phyloP scores from a whole-genome alignment of 352 stramenopile species.

The Aphanomyces cochlioides region DNA sequence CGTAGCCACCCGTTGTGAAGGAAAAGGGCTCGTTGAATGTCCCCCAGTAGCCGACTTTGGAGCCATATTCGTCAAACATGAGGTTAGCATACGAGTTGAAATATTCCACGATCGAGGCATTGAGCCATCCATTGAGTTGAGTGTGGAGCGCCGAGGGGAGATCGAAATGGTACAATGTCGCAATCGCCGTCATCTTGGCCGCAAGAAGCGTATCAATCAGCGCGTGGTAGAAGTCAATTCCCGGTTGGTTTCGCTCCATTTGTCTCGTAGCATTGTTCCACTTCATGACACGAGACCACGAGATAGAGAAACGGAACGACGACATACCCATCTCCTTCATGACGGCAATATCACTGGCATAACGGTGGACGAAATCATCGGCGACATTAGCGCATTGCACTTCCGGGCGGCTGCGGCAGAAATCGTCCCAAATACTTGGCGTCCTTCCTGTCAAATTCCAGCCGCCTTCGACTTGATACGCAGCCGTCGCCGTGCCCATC shows the following conservation, averaged over 20 bases:
- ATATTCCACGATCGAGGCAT: slow-evolving; percentile 50
- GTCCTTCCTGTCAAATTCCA: slow-evolving; percentile 74
- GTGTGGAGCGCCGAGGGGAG: slow-evolving; percentile 85
- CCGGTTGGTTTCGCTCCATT: slow-evolving; percentile 72
- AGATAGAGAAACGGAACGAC: slow-evolving; percentile 91
- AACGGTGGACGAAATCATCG: slow-evolving; percentile 92
- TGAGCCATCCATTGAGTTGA: slow-evolving; percentile 73
- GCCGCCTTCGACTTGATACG: slow-evolving; percentile 93
- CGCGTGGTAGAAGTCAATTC: slow-evolving; percentile 91
- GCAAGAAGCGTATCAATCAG: slow-evolving; percentile 82
- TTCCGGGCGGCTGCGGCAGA: slow-evolving; percentile 63
- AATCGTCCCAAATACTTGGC: slow-evolving; percentile 92
- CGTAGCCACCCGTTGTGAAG: slow-evolving; percentile 85
- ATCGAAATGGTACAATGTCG: slow-evolving; percentile 98
- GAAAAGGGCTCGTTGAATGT: slow-evolving; percentile 95
- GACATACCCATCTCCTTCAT: slow-evolving; percentile 89
- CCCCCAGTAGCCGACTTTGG: slow-evolving; percentile 90
- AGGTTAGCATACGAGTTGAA: slow-evolving; percentile 88
- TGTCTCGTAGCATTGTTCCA: slow-evolving; percentile 46
- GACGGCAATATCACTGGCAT: slow-evolving; percentile 87
- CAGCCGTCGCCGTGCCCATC: slow-evolving; percentile 85
- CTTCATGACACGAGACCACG: slow-evolving; percentile 90
- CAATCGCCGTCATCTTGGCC: slow-evolving; percentile 79
- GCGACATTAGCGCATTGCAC: slow-evolving; percentile 87
- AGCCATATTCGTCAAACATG: slow-evolving; percentile 88